Conservation (phyloP, 2,329 filamentous ascomycete genomes). For the Ceratocystis lukuohia region DNA sequence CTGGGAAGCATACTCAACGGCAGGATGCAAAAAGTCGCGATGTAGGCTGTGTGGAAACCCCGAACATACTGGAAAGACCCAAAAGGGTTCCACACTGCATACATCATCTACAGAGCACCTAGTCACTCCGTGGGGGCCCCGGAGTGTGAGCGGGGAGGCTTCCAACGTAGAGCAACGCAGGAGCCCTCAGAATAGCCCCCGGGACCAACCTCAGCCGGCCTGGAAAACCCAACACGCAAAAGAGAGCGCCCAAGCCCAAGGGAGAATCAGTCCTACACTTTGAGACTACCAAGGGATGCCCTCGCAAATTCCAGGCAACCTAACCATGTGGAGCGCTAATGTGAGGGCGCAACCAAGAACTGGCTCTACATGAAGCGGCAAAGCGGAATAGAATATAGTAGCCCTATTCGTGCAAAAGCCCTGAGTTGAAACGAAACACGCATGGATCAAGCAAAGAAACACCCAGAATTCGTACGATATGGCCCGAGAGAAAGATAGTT, state of each 20-base stretch:
- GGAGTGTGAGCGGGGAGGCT: background rate
- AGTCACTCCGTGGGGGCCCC: background rate
- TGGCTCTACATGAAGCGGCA: background rate
- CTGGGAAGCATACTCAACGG: background rate
- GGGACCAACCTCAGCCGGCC: too few relatives aligned
- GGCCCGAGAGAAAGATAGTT: background rate
- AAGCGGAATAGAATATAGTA: background rate
- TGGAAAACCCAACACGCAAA: too few relatives aligned
- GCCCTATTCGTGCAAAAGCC: background rate
- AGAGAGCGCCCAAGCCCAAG: too few relatives aligned
- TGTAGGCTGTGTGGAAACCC: background rate
- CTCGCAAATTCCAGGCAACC: background rate
- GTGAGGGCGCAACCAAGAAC: background rate
- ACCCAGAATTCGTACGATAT: background rate
- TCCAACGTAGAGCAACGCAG: background rate
- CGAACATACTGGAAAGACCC: background rate
- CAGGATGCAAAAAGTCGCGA: background rate
- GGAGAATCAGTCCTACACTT: too few relatives aligned
- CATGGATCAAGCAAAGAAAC: background rate
- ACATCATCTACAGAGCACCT: background rate
- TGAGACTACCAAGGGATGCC: too few relatives aligned
- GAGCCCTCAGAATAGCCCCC: too few relatives aligned
- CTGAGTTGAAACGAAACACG: background rate
- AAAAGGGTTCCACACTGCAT: background rate
- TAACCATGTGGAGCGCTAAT: background rate